Base-by-base conservation (phyloP, 257 asterid species). In the Solanum piurae region DNA sequence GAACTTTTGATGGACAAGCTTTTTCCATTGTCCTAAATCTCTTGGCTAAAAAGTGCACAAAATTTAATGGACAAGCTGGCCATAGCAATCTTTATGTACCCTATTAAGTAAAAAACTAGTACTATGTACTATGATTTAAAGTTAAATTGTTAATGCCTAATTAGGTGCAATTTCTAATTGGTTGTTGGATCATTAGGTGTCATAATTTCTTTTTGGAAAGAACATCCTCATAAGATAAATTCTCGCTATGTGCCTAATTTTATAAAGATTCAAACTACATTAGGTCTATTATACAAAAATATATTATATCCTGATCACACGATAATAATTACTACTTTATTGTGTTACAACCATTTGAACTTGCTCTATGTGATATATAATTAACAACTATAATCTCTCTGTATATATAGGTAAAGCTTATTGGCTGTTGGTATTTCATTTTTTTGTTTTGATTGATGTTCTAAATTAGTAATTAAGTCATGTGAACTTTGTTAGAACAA, bases 1-100 rank as follows among this genome's bases (percentile, higher is more conserved):
- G 71, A 82, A 82, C 44, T 82, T 82, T 82, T 80, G 38, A 44
- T 44, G 69, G 44, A 82, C 69, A 49, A 31, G 71, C 44, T 82
- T 79, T 76, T 5, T 82, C 86, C 44, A 31, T 31, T 31, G 69
- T 82, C 40, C 85, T 16, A 29, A 80, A 80, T 8, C 18, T 80
- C 58, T 80, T 46, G 68, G 85, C 68, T 29, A 16, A 29, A 46
- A 46, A 46, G 66, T 80, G 68, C 85, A 80, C 68, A 27, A 80
- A 44, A 77, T 77, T 46, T 80, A 46, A 16, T 80, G 68, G 27
- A 18, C 25, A 13, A 18, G 42, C 38, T 80, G 85, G 85, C 42
- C 27, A 10, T 80, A 80, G 27, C 16, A 80, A 80, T 27, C 38
- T 79, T 16, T 46, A 29, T 5, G 5, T 46, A 23, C 34, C 6